Evolutionary conservation across 768 basidiomycete species (phyloP).

Genomic region (Lactifluus pinguis): DNA sequence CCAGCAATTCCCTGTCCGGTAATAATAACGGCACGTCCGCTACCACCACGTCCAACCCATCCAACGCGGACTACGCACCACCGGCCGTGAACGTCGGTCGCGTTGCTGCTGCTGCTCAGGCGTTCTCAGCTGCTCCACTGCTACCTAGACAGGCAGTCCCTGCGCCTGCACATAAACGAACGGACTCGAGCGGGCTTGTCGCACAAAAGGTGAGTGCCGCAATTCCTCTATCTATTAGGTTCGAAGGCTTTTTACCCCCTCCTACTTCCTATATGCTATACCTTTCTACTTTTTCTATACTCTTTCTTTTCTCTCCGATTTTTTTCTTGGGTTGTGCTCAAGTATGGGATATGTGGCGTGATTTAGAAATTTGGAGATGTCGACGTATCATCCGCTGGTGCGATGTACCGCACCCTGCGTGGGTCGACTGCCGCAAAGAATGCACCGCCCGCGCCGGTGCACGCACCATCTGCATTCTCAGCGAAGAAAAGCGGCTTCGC

Average conservation of each 20-base stretch:
- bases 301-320: no score
- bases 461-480: constrained; percentile 32
- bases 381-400: constrained; percentile 42
- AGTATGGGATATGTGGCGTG: background rate
- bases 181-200: background rate
- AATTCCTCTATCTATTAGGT: no score
- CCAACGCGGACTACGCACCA: background rate
- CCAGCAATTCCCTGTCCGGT: background rate
- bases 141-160: background rate
- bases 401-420: constrained; percentile 39
- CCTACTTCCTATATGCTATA: background rate
- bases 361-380: constrained; percentile 52
- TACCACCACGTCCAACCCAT: background rate
- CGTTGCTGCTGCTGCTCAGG: constrained; percentile 11
- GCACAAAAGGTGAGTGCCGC: constrained; percentile 5
- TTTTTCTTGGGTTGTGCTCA: background rate
- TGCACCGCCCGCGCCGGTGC: constrained; percentile 28
- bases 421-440: constrained; percentile 34
- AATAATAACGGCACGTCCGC: background rate
- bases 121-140: background rate
- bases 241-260: no score
- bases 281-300: background rate
- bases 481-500: constrained; percentile 37
- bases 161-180: background rate
- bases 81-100: background rate